Base-by-base conservation (phyloP, 179 eudicot genomes). In the Silene noctiflora region DNA sequence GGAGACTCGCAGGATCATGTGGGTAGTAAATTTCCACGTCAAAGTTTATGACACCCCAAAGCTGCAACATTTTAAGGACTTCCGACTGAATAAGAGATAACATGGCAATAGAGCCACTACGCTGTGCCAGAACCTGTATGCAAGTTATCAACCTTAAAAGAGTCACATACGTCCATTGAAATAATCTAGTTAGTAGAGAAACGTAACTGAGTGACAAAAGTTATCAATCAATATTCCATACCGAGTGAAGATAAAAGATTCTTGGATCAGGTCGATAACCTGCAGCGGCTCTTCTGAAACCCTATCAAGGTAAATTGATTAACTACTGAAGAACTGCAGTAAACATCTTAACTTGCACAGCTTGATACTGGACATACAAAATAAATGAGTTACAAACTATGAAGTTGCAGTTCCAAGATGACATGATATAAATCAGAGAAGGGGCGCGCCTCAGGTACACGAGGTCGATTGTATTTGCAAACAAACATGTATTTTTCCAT, bases 231-330 rank as follows among this genome's bases (percentile, higher is more conserved):
- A 64, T 87, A 89, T 71, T 74, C 19, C 86, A 66, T 88, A 91
- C 98, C 76, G 98, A 91, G 79, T 92, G 92, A 87, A 93, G 98
- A 83, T 93, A 93, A 84, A 87, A 89, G 60, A 92, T 82, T 53
- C 87, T 91, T 76, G 88, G 89, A 61, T 85, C 89, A 48, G 84
- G 76, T 60, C 81, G 88, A 78, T 79, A 76, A 56, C 86, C 80
- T 72, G 88, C 81, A 75, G 61, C 80, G 29, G 84, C 80, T 80
- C 93, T 89, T 71, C 95, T 81, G 58, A 93, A 93, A 76, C 89
- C 98, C 98, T 93, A 83, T 71, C 62, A 76, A 79, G 69, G 69
- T 63, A 62, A 46, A 77, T 44, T 22, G 29, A 27, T 75, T 72
- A 74, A 75, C 27, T 71, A 48, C 59, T 12, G 29, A 29, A 82